Evolutionary conservation across 1,139 yeast species (phyloP).

Genomic region (Kurtzmaniella quercitrusa): DNA sequence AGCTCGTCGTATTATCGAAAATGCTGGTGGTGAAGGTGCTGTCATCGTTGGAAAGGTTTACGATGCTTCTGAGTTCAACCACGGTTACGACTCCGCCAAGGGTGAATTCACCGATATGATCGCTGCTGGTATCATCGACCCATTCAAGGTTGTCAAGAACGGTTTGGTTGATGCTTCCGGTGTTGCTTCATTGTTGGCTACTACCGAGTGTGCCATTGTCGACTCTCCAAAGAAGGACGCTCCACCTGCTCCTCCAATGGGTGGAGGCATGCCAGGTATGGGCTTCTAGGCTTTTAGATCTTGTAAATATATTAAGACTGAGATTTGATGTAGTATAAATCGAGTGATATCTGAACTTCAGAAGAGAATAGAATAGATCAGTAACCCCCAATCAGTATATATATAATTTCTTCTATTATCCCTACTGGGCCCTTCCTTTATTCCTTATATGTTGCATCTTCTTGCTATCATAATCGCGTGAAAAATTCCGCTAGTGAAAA

Average conservation of each 20-base stretch:
- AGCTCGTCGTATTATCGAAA: slow-evolving; percentile 94
- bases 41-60: slow-evolving; percentile 95
- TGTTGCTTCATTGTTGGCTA: slow-evolving; percentile 96
- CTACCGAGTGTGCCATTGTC: slow-evolving; percentile 98
- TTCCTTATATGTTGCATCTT: background rate
- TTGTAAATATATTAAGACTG: slow-evolving; percentile 2
- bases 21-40: slow-evolving; percentile 98
- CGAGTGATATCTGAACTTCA: too few species aligned
- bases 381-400: too few species aligned
- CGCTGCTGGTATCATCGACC: slow-evolving; percentile 97
- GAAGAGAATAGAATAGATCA: too few species aligned
- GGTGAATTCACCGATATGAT: slow-evolving; percentile 96
- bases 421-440: background rate
- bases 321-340: background rate
- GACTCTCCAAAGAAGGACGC: slow-evolving; percentile 93
- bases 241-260: slow-evolving; percentile 60
- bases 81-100: slow-evolving; percentile 91
- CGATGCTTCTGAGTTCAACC: slow-evolving; percentile 81
- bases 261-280: slow-evolving; percentile 43
- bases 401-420: too few species aligned
- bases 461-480: background rate
- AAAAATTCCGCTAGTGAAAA: background rate
- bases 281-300: slow-evolving; percentile 14
- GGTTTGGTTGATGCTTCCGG: slow-evolving; percentile 97
- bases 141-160: slow-evolving; percentile 97